These are phyloP conservation scores for Fusarium newnesense DNA, from an alignment of 2,329 filamentous ascomycete genomes.

Conservation along the genomic window DNA sequence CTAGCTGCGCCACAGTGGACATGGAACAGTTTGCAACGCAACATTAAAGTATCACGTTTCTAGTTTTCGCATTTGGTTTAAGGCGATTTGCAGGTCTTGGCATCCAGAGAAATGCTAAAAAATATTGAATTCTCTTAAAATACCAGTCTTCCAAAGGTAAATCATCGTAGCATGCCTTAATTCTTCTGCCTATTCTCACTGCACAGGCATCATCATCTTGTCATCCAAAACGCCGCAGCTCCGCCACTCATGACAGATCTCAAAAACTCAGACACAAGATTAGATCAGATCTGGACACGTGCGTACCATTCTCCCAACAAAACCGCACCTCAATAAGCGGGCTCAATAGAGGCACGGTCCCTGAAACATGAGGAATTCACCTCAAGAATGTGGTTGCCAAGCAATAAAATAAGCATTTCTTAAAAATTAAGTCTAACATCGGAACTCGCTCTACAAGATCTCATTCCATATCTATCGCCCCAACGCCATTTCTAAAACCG, in stretches of 20 bases:
- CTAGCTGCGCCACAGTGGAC: conserved; percentile 24
- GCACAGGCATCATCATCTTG: neutral
- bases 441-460: conserved; percentile 15
- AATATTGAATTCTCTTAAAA: neutral
- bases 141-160: neutral
- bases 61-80: neutral
- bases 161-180: neutral
- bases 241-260: conserved; percentile 19
- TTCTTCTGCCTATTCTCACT: neutral
- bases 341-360: conserved; percentile 25
- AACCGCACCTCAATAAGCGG: conserved; percentile 26
- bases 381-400: neutral
- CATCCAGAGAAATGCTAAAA: neutral
- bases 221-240: conserved; percentile 10
- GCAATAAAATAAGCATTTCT: neutral
- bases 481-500: conserved; percentile 19
- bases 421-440: neutral
- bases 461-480: conserved; percentile 5
- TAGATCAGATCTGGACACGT: conserved; percentile 19
- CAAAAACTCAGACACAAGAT: neutral
- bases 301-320: conserved; percentile 3
- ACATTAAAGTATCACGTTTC: conserved; percentile 8
- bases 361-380: conserved; percentile 6
- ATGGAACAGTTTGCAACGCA: conserved; percentile 17
- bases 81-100: conserved; percentile 1